Percentiles rank a stretch among this genome's conserved stretches.
These are phyloP conservation scores for Marasmius oreades DNA, from an alignment of 1,284 basidiomycete species.

Conservation along the genomic window DNA sequence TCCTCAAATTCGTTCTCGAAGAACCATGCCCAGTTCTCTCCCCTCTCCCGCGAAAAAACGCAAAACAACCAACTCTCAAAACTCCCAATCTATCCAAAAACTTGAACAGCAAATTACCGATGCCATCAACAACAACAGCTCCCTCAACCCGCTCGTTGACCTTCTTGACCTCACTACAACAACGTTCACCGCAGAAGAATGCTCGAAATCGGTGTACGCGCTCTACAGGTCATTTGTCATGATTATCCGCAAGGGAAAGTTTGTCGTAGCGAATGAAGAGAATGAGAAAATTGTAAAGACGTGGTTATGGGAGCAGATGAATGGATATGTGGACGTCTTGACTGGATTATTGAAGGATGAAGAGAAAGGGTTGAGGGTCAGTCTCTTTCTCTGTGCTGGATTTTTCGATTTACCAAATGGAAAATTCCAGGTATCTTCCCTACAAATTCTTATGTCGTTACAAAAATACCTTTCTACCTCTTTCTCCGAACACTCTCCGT, in stretches of 20 bases:
- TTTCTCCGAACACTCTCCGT: conserved; percentile 39
- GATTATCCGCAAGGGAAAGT: conserved; percentile 57
- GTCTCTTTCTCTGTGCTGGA: conserved; percentile 12
- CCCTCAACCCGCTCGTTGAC: conserved; percentile 80
- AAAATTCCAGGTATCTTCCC: conserved; percentile 57
- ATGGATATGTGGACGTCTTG: conserved; percentile 65
- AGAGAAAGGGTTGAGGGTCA: conserved; percentile 47
- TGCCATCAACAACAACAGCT: conserved; percentile 49
- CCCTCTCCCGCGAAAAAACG: conserved; percentile 56
- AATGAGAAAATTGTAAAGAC: conserved; percentile 63
- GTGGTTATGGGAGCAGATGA: conserved; percentile 74
- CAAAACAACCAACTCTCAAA: conserved; percentile 34
- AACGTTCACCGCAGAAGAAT: conserved; percentile 45
- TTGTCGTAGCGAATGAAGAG: conserved; percentile 46
- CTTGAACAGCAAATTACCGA: conserved; percentile 51
- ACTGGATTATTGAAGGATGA: conserved; percentile 71
- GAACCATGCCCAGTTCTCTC: conserved; percentile 38
- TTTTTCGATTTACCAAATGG: conserved; percentile 7
- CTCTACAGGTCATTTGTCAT: conserved; percentile 78
- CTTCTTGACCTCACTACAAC: conserved; percentile 57
- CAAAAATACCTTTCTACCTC: conserved; percentile 74
- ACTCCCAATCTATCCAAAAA: conserved; percentile 31
- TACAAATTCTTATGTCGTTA: conserved; percentile 80
- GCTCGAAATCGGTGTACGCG: conserved; percentile 79
- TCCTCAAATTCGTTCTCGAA: neutral